phyloP scores from a whole-genome alignment of 805 yeast genomes.

The Kuraishia ogatae region DNA sequence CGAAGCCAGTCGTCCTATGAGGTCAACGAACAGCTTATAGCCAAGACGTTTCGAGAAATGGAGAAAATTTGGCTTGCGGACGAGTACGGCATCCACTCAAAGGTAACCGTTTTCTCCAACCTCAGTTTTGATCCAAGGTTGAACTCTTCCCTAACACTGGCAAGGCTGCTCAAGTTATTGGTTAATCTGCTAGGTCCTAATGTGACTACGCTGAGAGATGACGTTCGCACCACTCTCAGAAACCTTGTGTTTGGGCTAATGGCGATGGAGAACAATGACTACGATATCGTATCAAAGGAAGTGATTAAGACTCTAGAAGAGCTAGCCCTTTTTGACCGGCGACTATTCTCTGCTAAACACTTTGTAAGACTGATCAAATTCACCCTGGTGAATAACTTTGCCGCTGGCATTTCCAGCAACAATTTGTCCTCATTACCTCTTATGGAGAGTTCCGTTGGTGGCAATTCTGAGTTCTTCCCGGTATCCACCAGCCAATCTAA shows the following conservation, averaged over 20 bases:
- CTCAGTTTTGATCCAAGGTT: conserved; percentile 31
- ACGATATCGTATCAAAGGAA: conserved; percentile 26
- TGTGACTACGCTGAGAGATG: conserved; percentile 22
- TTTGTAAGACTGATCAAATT: conserved; percentile 24
- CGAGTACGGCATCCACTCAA: conserved; percentile 36
- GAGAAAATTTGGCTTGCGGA: conserved; percentile 34
- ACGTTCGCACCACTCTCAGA: conserved; percentile 22
- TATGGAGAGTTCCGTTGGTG: conserved; percentile 11
- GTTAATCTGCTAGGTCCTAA: conserved; percentile 54
- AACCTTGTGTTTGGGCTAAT: conserved; percentile 29
- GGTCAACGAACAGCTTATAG: conserved; percentile 23
- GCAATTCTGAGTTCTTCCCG: conserved; percentile 19
- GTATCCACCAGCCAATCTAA: conserved; percentile 21
- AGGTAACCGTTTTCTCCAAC: conserved; percentile 37
- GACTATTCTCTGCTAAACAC: conserved; percentile 18
- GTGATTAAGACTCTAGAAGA: conserved; percentile 35
- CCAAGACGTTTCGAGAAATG: conserved; percentile 32
- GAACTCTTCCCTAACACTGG: conserved; percentile 34
- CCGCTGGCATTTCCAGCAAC: conserved; percentile 19
- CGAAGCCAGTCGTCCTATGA: conserved; percentile 36
- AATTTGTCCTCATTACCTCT: conserved; percentile 16
- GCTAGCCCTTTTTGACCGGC: conserved; percentile 35
- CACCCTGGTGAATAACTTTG: conserved; percentile 23
- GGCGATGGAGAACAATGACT: conserved; percentile 23
- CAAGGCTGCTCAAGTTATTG: conserved; percentile 33